These are phyloP conservation scores for Phytophthora brassicae DNA, from an alignment of 352 stramenopile species.

Conservation along the genomic window DNA sequence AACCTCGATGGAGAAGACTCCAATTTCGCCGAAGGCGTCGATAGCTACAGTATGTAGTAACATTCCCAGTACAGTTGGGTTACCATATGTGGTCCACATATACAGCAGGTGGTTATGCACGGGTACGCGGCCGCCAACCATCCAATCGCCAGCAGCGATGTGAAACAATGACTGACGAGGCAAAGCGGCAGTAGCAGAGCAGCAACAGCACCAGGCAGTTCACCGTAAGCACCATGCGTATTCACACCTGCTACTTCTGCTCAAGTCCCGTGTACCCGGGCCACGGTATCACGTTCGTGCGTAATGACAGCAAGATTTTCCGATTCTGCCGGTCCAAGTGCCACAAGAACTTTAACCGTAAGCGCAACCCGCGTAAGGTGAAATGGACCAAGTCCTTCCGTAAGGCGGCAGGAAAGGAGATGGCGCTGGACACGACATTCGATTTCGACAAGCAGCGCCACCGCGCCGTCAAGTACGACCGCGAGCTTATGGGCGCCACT, in stretches of 20 bases:
- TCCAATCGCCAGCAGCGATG: conserved; percentile 23
- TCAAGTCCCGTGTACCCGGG: conserved; percentile 99
- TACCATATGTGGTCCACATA: conserved; percentile 12
- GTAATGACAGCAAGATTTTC: conserved; percentile 99
- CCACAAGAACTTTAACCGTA: conserved; percentile 99
- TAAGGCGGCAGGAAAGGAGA: conserved; percentile 98
- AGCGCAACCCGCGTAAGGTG: conserved; percentile 99
- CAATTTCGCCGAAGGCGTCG: too few relatives aligned
- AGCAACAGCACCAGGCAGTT: conserved; percentile 9
- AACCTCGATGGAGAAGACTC: neutral
- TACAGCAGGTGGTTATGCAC: neutral
- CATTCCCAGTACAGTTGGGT: conserved; percentile 6
- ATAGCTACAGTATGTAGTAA: conserved; percentile 3
- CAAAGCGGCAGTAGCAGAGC: conserved; percentile 21
- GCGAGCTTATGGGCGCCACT: conserved; percentile 98
- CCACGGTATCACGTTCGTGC: conserved; percentile 99
- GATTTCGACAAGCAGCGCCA: conserved; percentile 99
- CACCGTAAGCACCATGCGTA: conserved; percentile 84
- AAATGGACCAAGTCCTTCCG: conserved; percentile 99
- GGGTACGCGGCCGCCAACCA: conserved; percentile 22
- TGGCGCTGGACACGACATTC: conserved; percentile 99
- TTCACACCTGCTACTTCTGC: conserved; percentile 99
- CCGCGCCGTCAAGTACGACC: conserved; percentile 99
- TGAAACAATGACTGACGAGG: conserved; percentile 9
- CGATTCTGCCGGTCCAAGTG: conserved; percentile 99